Evolutionary conservation across 345 rosid species (phyloP), one percentile per base, ranked within the genome.

Genomic region (Psidium guajava): DNA sequence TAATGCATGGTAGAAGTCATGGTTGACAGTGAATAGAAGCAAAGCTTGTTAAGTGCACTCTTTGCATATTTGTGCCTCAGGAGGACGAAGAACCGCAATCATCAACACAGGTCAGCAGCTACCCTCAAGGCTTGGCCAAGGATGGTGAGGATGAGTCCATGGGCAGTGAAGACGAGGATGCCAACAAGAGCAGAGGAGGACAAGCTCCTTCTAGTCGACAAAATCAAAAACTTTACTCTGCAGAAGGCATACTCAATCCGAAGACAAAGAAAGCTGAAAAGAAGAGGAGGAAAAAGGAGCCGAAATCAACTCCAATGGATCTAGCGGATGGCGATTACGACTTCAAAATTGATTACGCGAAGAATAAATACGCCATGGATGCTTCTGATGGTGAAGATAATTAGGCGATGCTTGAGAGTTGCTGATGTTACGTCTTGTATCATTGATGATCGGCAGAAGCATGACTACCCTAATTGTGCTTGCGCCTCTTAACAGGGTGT

Each of bases 331-430:
- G 91, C 1, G 94, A 89, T 82, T 95, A 95, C 86, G 94, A 97
- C 92, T 95, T 97, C 88, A 94, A 93, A 88, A 93, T 91, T 44
- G 98, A 97, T 90, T 94, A 91, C n/a, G 83, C 83, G 12, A 92
- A 92, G 92, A 90, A 88, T 75, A 90, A 59, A 50, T 84, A 89
- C 4, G 86, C 87, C 85, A 91, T 91, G 93, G 94, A 91, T 82
- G 92, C 25, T 40, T 92, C 88, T 85, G 92, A 88, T 27, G 82
- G 74, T 7, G 90, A 86, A 7, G 90, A 87, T 57, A 91, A 85
- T 18, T 54, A 74, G 54, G 88, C 85, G 84, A 89, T 87, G 10
- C 82, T 84, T 4, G 91, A 6, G 84, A 87, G 87, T 90, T 91
- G 83, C 96, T 95, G 2, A 89, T 92, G 96, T 88, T 93, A 18